These are phyloP conservation scores for Isatis tinctoria DNA, from an alignment of 345 rosid genomes.

Conservation along the genomic window DNA sequence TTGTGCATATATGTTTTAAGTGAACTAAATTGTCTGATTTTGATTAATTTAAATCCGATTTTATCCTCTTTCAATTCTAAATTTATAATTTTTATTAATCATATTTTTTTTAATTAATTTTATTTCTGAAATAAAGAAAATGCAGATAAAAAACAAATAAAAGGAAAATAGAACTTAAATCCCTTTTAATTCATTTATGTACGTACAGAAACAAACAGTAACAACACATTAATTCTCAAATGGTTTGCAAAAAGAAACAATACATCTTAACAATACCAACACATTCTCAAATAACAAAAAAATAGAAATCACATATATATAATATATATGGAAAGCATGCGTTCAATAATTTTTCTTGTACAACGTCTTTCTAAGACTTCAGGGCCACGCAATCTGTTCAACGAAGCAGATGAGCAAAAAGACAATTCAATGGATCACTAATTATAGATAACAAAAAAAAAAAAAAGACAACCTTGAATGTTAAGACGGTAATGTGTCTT, in stretches of 20 bases:
- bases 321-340: background rate
- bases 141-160: background rate
- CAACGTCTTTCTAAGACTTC: background rate
- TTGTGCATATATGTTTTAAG: too few species aligned
- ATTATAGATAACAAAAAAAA: background rate
- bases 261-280: slow-evolving; percentile 5
- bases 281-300: background rate
- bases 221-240: background rate
- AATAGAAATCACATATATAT: background rate
- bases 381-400: slow-evolving; percentile 21
- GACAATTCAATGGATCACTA: background rate
- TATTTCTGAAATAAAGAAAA: background rate
- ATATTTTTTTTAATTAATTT: too few species aligned
- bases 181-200: too few species aligned
- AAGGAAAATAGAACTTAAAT: too few species aligned
- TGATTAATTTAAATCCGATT: too few species aligned
- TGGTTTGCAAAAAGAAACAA: background rate
- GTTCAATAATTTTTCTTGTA: slow-evolving; percentile 5
- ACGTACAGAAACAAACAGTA: background rate
- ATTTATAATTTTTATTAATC: too few species aligned
- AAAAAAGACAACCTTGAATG: slow-evolving; percentile 34
- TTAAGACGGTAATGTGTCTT: slow-evolving; percentile 49
- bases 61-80: too few species aligned
- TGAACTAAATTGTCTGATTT: too few species aligned
- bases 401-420: background rate